phyloP scores from a whole-genome alignment of 345 rosid species.

The Sapria himalayana region DNA sequence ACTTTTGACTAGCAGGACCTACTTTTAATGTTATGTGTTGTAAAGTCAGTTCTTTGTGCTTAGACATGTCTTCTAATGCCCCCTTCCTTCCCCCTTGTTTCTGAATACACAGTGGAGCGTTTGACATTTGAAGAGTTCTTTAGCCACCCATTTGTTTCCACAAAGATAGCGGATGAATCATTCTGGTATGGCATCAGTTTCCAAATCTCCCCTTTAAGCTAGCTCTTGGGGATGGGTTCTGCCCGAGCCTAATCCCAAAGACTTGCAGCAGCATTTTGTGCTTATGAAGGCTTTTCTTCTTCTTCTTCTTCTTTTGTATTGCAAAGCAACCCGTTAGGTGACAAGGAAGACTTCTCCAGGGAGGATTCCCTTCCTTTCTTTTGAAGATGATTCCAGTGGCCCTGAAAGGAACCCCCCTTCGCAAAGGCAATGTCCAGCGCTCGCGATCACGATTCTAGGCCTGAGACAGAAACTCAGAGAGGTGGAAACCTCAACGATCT shows the following conservation, averaged over 20 bases:
- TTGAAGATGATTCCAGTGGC: slow-evolving; percentile 63
- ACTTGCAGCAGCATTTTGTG: slow-evolving; percentile 26
- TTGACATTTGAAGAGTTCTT: slow-evolving; percentile 91
- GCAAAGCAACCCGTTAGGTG: slow-evolving; percentile 25
- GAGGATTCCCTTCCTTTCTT: slow-evolving; percentile 77
- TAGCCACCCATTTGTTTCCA: slow-evolving; percentile 63
- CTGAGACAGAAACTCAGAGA: slow-evolving; percentile 15
- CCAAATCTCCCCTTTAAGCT: slow-evolving; percentile 2
- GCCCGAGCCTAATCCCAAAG: slow-evolving; percentile 8
- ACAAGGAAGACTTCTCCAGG: slow-evolving; percentile 39
- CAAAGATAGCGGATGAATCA: slow-evolving; percentile 23
- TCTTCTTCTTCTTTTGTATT: too few relatives aligned
- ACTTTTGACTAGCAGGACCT: too few relatives aligned
- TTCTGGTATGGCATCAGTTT: slow-evolving; percentile 24
- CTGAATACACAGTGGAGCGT: slow-evolving; percentile 56
- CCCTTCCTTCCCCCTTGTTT: slow-evolving; percentile 2
- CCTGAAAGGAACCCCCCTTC: slow-evolving; percentile 57
- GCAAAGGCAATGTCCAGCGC: too few relatives aligned
- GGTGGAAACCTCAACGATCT: slow-evolving; percentile 24
- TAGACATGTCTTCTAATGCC: too few relatives aligned
- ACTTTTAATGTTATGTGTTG: too few relatives aligned
- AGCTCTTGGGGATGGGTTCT: slow-evolving; percentile 2
- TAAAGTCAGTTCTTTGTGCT: too few relatives aligned
- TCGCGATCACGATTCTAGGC: slow-evolving; percentile 24
- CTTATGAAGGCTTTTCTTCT: slow-evolving; percentile 22